Evolutionary conservation across 1,284 basidiomycete species (phyloP), one percentile per base, ranked within the genome.

Genomic region (Boletus mariae): DNA sequence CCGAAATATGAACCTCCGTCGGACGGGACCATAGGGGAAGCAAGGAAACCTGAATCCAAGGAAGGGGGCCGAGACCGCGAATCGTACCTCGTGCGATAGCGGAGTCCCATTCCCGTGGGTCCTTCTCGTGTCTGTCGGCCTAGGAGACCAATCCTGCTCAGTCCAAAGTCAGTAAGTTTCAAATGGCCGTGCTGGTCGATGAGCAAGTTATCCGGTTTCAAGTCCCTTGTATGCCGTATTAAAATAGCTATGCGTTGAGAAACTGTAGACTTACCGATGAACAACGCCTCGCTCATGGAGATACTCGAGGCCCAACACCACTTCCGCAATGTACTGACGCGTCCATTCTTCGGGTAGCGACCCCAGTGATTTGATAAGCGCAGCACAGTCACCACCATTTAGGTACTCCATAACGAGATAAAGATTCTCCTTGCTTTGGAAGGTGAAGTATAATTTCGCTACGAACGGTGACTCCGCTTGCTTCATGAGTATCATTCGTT

Each of bases 381-480:
- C 92, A 5, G 94, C 94, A 66, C 96, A 98, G 66, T 99, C 97
- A 17, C 97, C 97, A 37, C 97, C 97, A 64, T 94, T 97, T 37
- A 95, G 79, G 66, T 96, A 96, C 72, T 99, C 97, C 97, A 99
- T 99, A 54, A 99, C 91, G 41, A 99, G 81, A 73, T 99, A 99
- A 52, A 99, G 74, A 69, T 98, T 98, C 37, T 98, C 94, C 73
- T 95, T 94, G 82, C 95, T 98, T 75, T 99, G 97, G 79, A 99
- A 99, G 34, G 97, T 98, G 74, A 97, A 99, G 77, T 92, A 99
- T 32, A 99, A 78, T 74, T 98, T 96, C 29, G 95, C 94, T 45
- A 99, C 96, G 75, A 99, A 98, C n/a, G 97, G 95, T 11, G 95
- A 98, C 72, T 98, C 94, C 0, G 97, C 92, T 71, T 99, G 96